phyloP scores from a whole-genome alignment of 371 early-diverging fungal genomes.

The Mucor piriformis region DNA sequence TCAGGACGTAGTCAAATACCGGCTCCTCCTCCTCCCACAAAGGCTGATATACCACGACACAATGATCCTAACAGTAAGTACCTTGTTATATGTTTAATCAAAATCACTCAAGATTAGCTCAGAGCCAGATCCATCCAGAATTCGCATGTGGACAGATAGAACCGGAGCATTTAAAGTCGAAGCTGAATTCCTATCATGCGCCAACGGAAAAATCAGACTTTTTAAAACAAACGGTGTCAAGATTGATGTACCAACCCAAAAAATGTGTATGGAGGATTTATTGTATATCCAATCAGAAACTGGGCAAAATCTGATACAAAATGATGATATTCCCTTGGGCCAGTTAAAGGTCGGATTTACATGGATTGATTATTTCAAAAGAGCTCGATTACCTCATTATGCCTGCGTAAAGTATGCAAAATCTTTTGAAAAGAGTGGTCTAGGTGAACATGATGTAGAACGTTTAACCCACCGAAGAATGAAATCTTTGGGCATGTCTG shows the following conservation, averaged over 20 bases:
- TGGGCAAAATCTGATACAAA: slow-evolving; percentile 53
- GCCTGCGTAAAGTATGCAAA: slow-evolving; percentile 77
- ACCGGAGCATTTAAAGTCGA: slow-evolving; percentile 91
- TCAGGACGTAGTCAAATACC: slow-evolving; percentile 29
- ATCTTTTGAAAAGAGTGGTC: slow-evolving; percentile 76
- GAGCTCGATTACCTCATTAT: slow-evolving; percentile 69
- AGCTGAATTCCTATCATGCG: slow-evolving; percentile 78
- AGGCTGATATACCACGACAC: background rate
- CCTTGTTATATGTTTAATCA: no score
- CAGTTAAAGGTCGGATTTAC: slow-evolving; percentile 60
- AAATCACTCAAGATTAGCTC: no score
- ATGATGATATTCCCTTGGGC: slow-evolving; percentile 54
- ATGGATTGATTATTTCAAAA: slow-evolving; percentile 88
- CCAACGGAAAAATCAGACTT: slow-evolving; percentile 84
- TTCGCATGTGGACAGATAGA: slow-evolving; percentile 91
- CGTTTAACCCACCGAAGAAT: slow-evolving; percentile 74
- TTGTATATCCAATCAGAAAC: slow-evolving; percentile 61
- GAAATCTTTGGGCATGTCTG: slow-evolving; percentile 76
- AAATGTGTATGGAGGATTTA: slow-evolving; percentile 76
- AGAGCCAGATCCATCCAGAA: slow-evolving; percentile 56
- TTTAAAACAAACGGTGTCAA: slow-evolving; percentile 93
- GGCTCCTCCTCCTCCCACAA: slow-evolving; percentile 22
- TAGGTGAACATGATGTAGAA: slow-evolving; percentile 74
- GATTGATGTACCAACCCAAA: slow-evolving; percentile 90
- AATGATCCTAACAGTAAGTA: slow-evolving; percentile 16